A percentile compares a stretch with the other conserved stretches of the same genome.
Evolutionary conservation across 2,329 filamentous ascomycete species (phyloP).

Genomic region (Paracamarosporium sp.): DNA sequence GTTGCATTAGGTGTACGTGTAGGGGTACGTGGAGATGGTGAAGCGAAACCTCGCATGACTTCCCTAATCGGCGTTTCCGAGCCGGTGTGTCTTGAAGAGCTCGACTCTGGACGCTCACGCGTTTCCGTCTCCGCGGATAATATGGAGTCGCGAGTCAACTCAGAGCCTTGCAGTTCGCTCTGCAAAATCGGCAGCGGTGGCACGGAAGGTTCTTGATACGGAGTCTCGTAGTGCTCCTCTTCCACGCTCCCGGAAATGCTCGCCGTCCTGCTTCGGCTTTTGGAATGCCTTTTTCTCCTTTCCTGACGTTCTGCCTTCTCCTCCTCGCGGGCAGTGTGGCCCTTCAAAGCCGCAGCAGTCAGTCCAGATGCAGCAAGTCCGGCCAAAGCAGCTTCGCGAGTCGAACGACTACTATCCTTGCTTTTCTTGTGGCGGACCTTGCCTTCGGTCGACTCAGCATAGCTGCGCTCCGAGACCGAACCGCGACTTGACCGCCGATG

Average conservation of each 20-base stretch:
- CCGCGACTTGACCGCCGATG: constrained; percentile 63
- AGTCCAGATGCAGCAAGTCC: constrained; percentile 62
- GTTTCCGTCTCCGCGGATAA: constrained; percentile 78
- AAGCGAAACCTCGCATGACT: constrained; percentile 66
- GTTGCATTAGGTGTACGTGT: constrained; percentile 66
- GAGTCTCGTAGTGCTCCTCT: constrained; percentile 53
- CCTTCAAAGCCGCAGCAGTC: constrained; percentile 67
- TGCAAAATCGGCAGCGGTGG: constrained; percentile 83
- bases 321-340: constrained; percentile 69
- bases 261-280: constrained; percentile 58
- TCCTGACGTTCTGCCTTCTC: constrained; percentile 51
- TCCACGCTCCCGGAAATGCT: constrained; percentile 63
- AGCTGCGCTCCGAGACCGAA: constrained; percentile 54
- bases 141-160: constrained; percentile 87
- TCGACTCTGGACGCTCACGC: constrained; percentile 66
- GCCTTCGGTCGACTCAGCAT: constrained; percentile 52
- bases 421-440: constrained; percentile 61
- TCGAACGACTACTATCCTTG: constrained; percentile 53
- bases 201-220: constrained; percentile 57
- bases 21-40: constrained; percentile 67
- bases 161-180: constrained; percentile 85
- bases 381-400: constrained; percentile 63
- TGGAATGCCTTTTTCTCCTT: constrained; percentile 56
- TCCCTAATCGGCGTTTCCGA: constrained; percentile 64
- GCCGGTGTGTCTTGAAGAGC: constrained; percentile 62